Conservation (phyloP, 2,329 filamentous ascomycete species). For the Aspergillus oerlinghausenensis region DNA sequence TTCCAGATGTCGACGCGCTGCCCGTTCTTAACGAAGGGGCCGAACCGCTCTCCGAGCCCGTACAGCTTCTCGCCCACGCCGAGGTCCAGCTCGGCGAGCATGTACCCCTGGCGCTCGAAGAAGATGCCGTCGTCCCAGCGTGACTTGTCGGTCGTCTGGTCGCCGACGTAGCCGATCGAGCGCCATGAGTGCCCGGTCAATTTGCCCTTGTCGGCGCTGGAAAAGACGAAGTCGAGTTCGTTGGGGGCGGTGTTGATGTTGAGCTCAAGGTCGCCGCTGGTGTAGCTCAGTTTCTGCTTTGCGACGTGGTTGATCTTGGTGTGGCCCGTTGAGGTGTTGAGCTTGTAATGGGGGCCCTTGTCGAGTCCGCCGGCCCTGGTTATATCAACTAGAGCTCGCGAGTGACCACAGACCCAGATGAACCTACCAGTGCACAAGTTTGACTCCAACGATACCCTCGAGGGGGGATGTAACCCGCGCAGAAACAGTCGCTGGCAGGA, state of each 20-base stretch:
- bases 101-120: slow-evolving; percentile 35
- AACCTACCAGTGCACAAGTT: slow-evolving; percentile 34
- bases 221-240: slow-evolving; percentile 29
- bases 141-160: slow-evolving; percentile 30
- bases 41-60: slow-evolving; percentile 72
- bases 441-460: slow-evolving; percentile 38
- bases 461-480: slow-evolving; percentile 32
- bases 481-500: slow-evolving; percentile 28
- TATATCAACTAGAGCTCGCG: not conserved
- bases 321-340: slow-evolving; percentile 25
- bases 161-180: slow-evolving; percentile 37
- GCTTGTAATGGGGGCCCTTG: slow-evolving; percentile 33
- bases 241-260: slow-evolving; percentile 32
- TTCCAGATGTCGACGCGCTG: slow-evolving; percentile 64
- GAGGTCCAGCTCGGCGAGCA: slow-evolving; percentile 37
- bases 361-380: slow-evolving; percentile 33
- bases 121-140: slow-evolving; percentile 33
- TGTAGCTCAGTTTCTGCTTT: slow-evolving; percentile 24
- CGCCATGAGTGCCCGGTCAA: slow-evolving; percentile 37
- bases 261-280: slow-evolving; percentile 30
- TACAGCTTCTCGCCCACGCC: slow-evolving; percentile 61
- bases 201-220: slow-evolving; percentile 16
- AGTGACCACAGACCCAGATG: not conserved
- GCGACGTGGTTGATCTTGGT: slow-evolving; percentile 24
- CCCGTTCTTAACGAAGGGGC: slow-evolving; percentile 70